Evolutionary conservation across 495 filamentous ascomycete genomes (phyloP), one percentile per base, ranked within the genome.

Genomic region (Penicillium flavigenum): DNA sequence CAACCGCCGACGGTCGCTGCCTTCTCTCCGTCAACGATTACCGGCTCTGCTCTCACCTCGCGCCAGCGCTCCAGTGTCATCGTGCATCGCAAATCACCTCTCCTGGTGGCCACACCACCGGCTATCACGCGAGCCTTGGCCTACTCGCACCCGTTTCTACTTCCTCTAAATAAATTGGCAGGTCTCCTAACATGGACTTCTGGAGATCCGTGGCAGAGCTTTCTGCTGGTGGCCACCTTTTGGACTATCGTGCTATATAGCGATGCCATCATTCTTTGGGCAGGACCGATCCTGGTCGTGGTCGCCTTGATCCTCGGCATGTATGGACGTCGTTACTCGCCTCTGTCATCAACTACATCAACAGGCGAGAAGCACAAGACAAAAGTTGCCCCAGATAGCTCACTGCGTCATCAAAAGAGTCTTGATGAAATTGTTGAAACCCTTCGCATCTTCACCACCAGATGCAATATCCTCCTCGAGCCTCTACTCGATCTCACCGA

Each of bases 341-440:
- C 90, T 17, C 72, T 97, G 45, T 95, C 91, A 31, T 94, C 90
- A 27, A 91, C 88, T 29, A 82, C 85, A n/a, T 89, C 85, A 77
- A 86, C 85, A 7, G 81, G 77, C 3, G 82, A 85, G 65, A 85
- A 85, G 58, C 72, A 79, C 70, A 66, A 83, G 53, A 69, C 70
- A 2, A 69, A 66, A 7, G 57, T 78, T 3, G 86, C 87, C 2
- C 16, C 47, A 10, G 90, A 93, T 59, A 49, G 83, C 75, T 47
- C 78, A 47, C 87, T 83, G 42, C 85, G 84, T 17, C 90, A 94
- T 63, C 81, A 87, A 56, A 88, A 88, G 72, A 97, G 92, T 41
- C 76, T 99, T 39, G 94, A 99, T 63, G 94, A 98, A 75, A 98
- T 99, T 57, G 88, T 99, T 47, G 92, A 96, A 61, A 92, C 89